A percentile compares a stretch with the other conserved stretches of the same genome.
Conservation (phyloP, 345 rosid species). For the Eucalyptus viminalis region DNA sequence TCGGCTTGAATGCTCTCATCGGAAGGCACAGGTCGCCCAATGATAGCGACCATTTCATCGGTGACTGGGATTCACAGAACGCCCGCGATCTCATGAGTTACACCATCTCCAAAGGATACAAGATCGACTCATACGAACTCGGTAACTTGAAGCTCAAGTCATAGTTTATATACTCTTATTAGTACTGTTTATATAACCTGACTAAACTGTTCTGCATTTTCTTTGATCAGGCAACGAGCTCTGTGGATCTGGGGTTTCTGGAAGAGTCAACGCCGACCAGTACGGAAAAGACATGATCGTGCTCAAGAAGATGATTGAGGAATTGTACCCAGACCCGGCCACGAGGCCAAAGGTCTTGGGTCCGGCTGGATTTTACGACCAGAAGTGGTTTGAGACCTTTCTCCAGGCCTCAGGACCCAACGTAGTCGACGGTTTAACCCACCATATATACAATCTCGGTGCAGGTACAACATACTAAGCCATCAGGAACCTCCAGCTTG, state of each 20-base stretch:
- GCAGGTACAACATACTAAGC: conserved; percentile 10
- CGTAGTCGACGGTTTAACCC: conserved; percentile 36
- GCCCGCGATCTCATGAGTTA: conserved; percentile 37
- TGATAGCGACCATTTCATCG: conserved; percentile 6
- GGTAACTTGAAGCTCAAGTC: conserved; percentile 7
- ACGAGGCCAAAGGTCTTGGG: conserved; percentile 34
- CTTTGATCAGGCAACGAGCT: conserved; percentile 41
- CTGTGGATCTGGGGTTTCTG: conserved; percentile 31
- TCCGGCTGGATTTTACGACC: conserved; percentile 50
- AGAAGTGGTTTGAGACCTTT: conserved; percentile 33
- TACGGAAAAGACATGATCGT: conserved; percentile 23
- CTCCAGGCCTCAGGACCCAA: conserved; percentile 24
- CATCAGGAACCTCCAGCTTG: background rate
- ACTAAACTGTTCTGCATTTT: background rate
- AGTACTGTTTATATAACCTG: background rate
- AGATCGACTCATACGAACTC: conserved; percentile 44
- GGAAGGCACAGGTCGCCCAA: conserved; percentile 11
- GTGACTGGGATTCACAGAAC: conserved; percentile 31
- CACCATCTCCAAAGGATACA: conserved; percentile 30
- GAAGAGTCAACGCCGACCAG: conserved; percentile 14
- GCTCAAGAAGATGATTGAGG: conserved; percentile 14
- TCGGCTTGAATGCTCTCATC: conserved; percentile 35
- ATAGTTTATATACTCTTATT: background rate
- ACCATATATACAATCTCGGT: conserved; percentile 61
- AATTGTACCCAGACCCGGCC: conserved; percentile 12